phyloP scores from a whole-genome alignment of 139 green algal species.

The Chlamydomonas eustigma region DNA sequence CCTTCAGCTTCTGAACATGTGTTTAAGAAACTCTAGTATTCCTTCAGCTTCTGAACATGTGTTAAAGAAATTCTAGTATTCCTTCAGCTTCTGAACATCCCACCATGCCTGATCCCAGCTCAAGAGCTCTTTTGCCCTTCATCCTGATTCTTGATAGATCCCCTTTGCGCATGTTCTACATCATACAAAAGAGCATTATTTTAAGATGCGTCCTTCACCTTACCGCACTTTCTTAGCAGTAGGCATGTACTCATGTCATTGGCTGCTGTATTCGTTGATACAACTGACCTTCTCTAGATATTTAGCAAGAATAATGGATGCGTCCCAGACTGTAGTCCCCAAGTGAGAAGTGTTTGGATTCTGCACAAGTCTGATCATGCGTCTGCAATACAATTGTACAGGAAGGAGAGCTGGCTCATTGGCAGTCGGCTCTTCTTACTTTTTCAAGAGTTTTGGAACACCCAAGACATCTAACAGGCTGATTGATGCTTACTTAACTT shows the following conservation, averaged over 20 bases:
- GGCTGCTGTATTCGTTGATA: background rate
- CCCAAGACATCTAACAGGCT: background rate
- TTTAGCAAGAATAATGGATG: conserved; percentile 87
- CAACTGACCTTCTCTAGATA: conserved; percentile 74
- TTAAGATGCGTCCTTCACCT: background rate
- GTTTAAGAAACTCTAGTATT: too few relatives aligned
- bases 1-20: too few relatives aligned
- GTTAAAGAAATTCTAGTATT: too few relatives aligned
- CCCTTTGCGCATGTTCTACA: conserved; percentile 67
- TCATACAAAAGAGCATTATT: background rate
- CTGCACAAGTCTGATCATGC: conserved; percentile 5
- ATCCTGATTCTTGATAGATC: conserved; percentile 63
- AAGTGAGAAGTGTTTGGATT: conserved; percentile 78
- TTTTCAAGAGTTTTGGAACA: background rate
- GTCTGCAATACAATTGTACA: background rate
- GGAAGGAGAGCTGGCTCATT: background rate
- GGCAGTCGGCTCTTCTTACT: background rate
- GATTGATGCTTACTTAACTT: background rate
- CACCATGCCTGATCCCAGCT: conserved; percentile 83
- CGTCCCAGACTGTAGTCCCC: conserved; percentile 90
- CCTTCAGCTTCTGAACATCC: too few relatives aligned
- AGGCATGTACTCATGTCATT: background rate
- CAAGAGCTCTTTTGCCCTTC: conserved; percentile 64
- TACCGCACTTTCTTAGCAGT: background rate
- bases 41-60: too few relatives aligned